Evolutionary conservation across 306 rosid genomes (phyloP).

Genomic region (Neltuma alba): DNA sequence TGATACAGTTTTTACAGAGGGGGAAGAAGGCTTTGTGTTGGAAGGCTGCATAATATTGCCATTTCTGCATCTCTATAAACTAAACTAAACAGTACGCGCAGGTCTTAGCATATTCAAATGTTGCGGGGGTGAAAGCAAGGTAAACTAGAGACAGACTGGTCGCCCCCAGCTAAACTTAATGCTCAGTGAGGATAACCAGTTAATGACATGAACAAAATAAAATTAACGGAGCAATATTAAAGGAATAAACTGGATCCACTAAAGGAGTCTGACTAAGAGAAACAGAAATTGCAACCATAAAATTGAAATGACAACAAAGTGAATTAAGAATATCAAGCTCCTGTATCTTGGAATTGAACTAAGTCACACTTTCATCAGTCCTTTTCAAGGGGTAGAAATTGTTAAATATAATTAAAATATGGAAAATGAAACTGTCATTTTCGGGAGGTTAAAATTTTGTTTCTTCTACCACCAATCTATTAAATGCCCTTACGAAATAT

Average conservation of each 20-base stretch:
- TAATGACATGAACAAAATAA: background rate
- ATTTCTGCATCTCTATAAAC: background rate
- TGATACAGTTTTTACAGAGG: background rate
- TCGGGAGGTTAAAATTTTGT: background rate
- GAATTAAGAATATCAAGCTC: background rate
- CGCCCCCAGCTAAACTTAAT: background rate
- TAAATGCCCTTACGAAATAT: background rate
- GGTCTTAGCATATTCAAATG: background rate
- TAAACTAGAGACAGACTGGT: background rate
- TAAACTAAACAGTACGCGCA: background rate
- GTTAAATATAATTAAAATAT: background rate
- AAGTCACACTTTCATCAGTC: background rate
- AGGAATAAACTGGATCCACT: background rate
- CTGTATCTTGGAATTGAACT: background rate
- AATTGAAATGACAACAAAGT: background rate
- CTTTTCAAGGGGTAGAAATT: background rate
- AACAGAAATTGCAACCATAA: background rate
- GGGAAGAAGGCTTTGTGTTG: background rate
- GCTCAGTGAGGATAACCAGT: background rate
- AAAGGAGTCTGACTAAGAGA: background rate
- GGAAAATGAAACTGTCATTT: background rate
- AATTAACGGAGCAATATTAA: background rate
- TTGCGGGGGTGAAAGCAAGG: background rate
- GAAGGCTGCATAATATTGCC: background rate
- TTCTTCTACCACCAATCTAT: background rate